phyloP scores from a whole-genome alignment of 345 rosid genomes.

The Euphorbia tirucalli region DNA sequence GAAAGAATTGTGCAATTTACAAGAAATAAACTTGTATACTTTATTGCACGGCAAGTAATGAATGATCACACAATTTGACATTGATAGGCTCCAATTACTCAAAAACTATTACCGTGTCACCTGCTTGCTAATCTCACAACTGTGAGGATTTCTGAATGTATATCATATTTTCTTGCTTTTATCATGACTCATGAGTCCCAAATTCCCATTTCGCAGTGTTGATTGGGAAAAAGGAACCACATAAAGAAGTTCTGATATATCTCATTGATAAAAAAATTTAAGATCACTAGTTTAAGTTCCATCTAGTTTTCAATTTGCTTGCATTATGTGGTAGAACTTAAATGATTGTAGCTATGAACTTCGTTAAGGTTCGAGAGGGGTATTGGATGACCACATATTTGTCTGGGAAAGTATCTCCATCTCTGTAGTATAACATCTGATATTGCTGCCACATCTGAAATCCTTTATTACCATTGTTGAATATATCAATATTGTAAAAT shows the following conservation, averaged over 20 bases:
- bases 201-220: background rate
- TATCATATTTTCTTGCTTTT: background rate
- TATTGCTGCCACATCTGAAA: background rate
- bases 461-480: background rate
- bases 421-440: slow-evolving; percentile 5
- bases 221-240: background rate
- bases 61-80: background rate
- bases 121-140: background rate
- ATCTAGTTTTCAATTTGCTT: background rate
- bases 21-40: background rate
- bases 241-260: background rate
- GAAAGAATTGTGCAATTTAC: background rate
- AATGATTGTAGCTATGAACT: background rate
- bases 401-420: background rate
- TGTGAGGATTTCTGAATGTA: slow-evolving; percentile 4
- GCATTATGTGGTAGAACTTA: background rate
- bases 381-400: slow-evolving; percentile 1
- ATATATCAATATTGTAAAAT: background rate
- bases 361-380: background rate
- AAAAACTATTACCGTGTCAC: background rate
- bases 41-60: background rate
- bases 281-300: background rate
- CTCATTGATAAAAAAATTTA: background rate
- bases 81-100: background rate
- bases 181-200: background rate